Base-by-base conservation (phyloP, 2,329 filamentous ascomycete genomes). In the Myriangium duriaei region DNA sequence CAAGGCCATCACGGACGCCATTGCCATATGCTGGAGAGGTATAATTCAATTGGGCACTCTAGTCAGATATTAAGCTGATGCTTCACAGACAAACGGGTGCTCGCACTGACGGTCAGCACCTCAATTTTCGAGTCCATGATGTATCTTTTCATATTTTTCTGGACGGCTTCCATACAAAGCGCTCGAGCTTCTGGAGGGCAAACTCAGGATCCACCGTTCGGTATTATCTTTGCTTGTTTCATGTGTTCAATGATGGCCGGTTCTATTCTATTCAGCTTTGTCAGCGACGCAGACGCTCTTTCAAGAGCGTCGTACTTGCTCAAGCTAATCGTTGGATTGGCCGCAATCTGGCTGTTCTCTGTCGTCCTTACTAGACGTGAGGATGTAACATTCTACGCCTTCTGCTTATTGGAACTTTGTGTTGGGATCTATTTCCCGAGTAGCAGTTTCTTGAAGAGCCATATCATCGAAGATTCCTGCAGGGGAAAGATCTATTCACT, bases 121-220 rank as follows among this genome's bases (percentile, higher is more conserved):
- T 72, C 65, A 41, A 65, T 73, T 50, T 75, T 76, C 47, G 74
- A 78, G 54, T 71, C 71, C 13, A 65, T 69, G 17, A 71, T 76
- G 61, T 76, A 76, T 48, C 60, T 77, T 9, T 76, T 76, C 48
- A 69, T 77, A 40, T 76, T 75, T 53, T 75, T 74, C 58, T 76
- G 72, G 67, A 69, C 71, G 1, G 67, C 70, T 1, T 65, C 70
- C 3, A 55, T 77, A n/a, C 67, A 30, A 4, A 29, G 19, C 16
- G 35, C 35, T 5, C 35, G 35, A 5, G 30, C 35, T 10, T 12
- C 32, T 4, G 35, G 26, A 3, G 39, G 32, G 2, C 11, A 32
- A 5, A 17, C 10, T 11, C 14, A 17, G 3, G 19, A 37, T 14
- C 51, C 59, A 7, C 58, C 59, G 0, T 67, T 70, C 26, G 69